These are phyloP conservation scores for Amaranthus cruentus DNA, from an alignment of 148 eudicot species.

Conservation along the genomic window DNA sequence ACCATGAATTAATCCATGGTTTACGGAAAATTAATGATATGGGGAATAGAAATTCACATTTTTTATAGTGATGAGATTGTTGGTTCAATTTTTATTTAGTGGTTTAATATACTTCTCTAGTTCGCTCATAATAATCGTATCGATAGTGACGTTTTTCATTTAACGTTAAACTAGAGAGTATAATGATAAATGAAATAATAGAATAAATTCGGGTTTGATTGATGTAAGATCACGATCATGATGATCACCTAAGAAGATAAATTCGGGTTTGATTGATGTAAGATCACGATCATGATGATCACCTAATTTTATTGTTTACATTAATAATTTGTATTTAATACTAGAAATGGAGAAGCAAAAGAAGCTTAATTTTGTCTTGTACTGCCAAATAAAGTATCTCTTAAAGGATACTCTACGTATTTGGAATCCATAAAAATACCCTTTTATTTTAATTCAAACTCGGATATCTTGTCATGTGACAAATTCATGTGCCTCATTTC, in stretches of 20 bases:
- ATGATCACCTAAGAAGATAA: neutral
- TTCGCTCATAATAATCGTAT: no score
- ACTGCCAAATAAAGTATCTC: neutral
- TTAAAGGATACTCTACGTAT: neutral
- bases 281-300: neutral
- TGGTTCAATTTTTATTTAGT: no score
- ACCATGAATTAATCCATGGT: no score
- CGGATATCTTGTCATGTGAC: no score
- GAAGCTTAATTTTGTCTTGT: constrained; percentile 14
- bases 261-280: constrained; percentile 8
- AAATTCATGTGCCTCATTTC: no score
- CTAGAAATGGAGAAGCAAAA: constrained; percentile 16
- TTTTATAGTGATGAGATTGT: no score
- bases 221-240: neutral
- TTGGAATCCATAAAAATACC: neutral
- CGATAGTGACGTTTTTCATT: no score
- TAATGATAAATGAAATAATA: no score
- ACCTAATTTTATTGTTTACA: neutral
- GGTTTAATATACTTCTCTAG: no score
- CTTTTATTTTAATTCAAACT: neutral
- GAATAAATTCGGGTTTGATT: constrained; percentile 5
- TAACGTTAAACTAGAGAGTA: neutral
- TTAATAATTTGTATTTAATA: neutral
- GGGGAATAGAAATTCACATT: no score
- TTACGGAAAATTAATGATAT: no score